Evolutionary conservation across 306 rosid species (phyloP), one percentile per base, ranked within the genome.

Genomic region (Arachis stenosperma): DNA sequence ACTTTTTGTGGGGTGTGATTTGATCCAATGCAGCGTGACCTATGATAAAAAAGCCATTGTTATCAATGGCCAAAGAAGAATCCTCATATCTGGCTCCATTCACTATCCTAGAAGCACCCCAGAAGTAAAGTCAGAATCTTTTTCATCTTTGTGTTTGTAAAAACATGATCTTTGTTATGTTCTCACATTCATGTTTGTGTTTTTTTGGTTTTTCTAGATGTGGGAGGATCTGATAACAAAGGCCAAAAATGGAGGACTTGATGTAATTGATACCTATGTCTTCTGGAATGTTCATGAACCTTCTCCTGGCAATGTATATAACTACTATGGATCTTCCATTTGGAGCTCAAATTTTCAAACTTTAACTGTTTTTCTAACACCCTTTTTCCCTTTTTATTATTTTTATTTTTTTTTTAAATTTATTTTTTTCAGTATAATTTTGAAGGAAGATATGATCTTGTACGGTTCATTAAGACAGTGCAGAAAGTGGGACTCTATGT

Each of bases 231-330:
- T 94, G 42, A 82, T 94, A 76, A 85, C 60, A 84, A 94, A 91
- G 65, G 98, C 95, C 8, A 94, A 91, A 88, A 82, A 83, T 80
- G 98, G 98, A 69, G 99, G 97, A 22, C 75, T 94, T 33, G 97
- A 94, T 84, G 93, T 75, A 12, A 86, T 94, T 2, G 99, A 94
- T 70, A 94, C 99, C 58, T 94, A 94, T 58, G 93, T 94, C 8
- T 94, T 94, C 73, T 94, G 99, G 99, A 88, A 94, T 84, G 96
- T 81, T 54, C 99, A 94, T 78, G 97, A 94, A 81, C 92, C 97
- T 69, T 94, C 99, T 67, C 97, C 93, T 65, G 89, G 99, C 83
- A 87, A 87, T 79, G 99, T 94, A 87, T 2, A 2, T 33, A 33
- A 4, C 81, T 60, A 61, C 55, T 73, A 69, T 86, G 50, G 76